Evolutionary conservation across 2,329 filamentous ascomycete genomes (phyloP).

Genomic region (Myriosclerotinia scirpicola): DNA sequence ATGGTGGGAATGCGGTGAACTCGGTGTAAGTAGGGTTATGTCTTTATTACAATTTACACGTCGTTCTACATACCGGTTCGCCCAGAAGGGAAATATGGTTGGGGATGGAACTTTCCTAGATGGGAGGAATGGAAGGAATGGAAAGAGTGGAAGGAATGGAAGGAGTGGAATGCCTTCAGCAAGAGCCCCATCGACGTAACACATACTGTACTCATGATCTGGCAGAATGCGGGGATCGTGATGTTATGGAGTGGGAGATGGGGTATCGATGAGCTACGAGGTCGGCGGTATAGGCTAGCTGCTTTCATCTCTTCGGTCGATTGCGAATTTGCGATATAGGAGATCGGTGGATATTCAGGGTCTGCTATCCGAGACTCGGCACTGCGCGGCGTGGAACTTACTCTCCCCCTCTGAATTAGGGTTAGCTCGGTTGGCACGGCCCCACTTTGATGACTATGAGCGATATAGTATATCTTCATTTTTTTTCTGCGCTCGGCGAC

Average conservation of each 20-base stretch:
- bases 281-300: neutral
- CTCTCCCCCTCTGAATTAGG: too few species aligned
- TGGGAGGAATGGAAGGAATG: neutral
- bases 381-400: neutral
- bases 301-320: neutral
- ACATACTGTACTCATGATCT: neutral
- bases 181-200: neutral
- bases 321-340: too few species aligned
- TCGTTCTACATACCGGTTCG: neutral
- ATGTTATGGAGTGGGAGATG: neutral
- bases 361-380: neutral
- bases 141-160: neutral
- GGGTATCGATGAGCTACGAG: neutral
- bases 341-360: too few species aligned
- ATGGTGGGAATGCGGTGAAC: neutral
- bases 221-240: neutral
- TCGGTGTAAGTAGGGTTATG: conserved; percentile 3
- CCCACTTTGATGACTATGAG: too few species aligned
- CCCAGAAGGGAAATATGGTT: neutral
- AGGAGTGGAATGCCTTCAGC: neutral
- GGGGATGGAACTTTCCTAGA: neutral
- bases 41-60: neutral
- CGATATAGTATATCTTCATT: too few species aligned
- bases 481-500: too few species aligned
- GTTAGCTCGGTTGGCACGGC: too few species aligned